Percentiles rank a stretch among this genome's conserved stretches.
Conservation (phyloP, 2,329 filamentous ascomycete genomes). For the Apiospora rasikravindrae region DNA sequence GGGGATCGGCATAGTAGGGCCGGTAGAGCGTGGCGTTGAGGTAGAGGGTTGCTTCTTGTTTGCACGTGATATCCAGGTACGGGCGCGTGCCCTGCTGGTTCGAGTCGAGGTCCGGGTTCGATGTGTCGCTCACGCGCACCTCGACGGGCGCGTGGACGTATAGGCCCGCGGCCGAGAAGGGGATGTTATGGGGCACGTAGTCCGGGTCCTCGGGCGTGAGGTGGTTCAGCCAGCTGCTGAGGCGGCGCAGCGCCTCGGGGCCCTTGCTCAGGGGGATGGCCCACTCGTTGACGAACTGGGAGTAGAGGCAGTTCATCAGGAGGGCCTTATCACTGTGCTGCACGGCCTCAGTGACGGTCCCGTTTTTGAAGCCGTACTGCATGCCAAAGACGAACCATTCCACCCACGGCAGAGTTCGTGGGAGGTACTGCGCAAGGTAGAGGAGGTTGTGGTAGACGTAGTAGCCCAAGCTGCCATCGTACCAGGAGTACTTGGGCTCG, state of each 20-base stretch:
- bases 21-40: conserved; percentile 90
- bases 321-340: conserved; percentile 81
- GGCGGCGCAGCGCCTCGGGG: conserved; percentile 81
- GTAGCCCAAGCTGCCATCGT: conserved; percentile 82
- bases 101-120: conserved; percentile 41
- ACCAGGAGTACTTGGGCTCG: conserved; percentile 72
- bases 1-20: conserved; percentile 78
- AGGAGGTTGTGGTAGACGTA: conserved; percentile 92
- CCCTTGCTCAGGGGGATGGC: conserved; percentile 85
- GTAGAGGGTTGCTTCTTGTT: conserved; percentile 77
- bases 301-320: conserved; percentile 96
- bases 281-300: conserved; percentile 99
- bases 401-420: conserved; percentile 81
- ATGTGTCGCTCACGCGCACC: conserved; percentile 82
- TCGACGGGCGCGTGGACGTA: conserved; percentile 92
- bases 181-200: conserved; percentile 72
- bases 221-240: conserved; percentile 83
- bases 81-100: conserved; percentile 41
- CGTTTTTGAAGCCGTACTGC: conserved; percentile 89
- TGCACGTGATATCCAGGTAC: conserved; percentile 71
- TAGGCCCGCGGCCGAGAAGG: conserved; percentile 77
- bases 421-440: conserved; percentile 77
- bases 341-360: conserved; percentile 72
- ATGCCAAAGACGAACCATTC: conserved; percentile 98
- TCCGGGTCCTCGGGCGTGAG: conserved; percentile 65